Evolutionary conservation across 176 grass and related monocot species (phyloP).

Genomic region (Bolboschoenus planiculmis): DNA sequence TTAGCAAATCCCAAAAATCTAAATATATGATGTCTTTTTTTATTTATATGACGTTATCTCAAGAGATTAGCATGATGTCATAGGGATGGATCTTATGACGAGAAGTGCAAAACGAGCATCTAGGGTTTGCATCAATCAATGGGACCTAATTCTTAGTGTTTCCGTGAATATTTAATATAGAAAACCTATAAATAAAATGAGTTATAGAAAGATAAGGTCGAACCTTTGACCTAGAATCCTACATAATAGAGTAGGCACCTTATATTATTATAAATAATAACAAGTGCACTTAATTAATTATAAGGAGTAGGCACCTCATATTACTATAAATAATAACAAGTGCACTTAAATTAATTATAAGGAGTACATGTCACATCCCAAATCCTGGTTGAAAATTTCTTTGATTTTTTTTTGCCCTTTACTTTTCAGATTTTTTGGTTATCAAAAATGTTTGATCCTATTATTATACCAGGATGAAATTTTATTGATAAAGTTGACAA

Average conservation of each 20-base stretch:
- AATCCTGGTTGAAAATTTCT: neutral
- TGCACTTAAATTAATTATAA: too few relatives aligned
- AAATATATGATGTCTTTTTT: neutral
- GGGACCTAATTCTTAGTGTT: neutral
- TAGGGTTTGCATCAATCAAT: neutral
- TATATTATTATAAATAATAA: neutral
- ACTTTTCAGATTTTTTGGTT: too few relatives aligned
- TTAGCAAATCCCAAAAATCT: neutral
- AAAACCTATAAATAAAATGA: neutral
- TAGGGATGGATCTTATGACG: neutral
- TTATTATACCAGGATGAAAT: too few relatives aligned
- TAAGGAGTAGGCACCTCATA: neutral
- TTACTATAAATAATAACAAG: too few relatives aligned
- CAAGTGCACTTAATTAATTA: neutral
- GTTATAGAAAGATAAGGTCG: neutral
- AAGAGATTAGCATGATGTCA: neutral
- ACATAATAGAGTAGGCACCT: neutral
- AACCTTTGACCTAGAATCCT: conserved; percentile 8
- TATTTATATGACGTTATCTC: neutral
- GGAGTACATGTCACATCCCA: too few relatives aligned
- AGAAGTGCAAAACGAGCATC: neutral
- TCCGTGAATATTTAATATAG: neutral
- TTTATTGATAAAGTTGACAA: too few relatives aligned
- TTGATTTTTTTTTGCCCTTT: neutral
- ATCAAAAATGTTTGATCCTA: too few relatives aligned